Percentiles rank a stretch among this genome's conserved stretches.
phyloP scores from a whole-genome alignment of 257 asterid species.

The Coffea eugenioides region DNA sequence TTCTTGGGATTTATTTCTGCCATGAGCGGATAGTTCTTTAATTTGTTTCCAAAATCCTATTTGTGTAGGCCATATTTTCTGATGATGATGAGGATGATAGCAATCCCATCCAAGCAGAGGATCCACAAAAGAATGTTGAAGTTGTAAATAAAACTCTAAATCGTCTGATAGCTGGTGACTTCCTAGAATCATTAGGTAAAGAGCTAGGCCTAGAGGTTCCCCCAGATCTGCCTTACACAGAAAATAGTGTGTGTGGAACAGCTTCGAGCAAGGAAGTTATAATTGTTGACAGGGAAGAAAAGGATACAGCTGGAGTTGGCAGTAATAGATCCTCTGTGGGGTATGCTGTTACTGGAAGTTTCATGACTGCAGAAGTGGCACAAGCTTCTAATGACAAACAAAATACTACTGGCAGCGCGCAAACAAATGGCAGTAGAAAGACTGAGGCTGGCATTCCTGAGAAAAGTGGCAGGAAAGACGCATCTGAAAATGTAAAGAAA shows the following conservation, averaged over 20 bases:
- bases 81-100: constrained; percentile 66
- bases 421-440: constrained; percentile 24
- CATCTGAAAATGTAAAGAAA: constrained; percentile 12
- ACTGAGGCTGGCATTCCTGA: constrained; percentile 16
- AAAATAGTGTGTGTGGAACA: constrained; percentile 30
- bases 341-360: constrained; percentile 18
- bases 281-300: constrained; percentile 20
- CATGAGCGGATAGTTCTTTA: neutral
- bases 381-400: constrained; percentile 11
- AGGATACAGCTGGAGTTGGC: constrained; percentile 22
- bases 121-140: constrained; percentile 59
- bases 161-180: constrained; percentile 94
- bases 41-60: neutral
- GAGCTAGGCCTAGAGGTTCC: constrained; percentile 86
- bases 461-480: neutral
- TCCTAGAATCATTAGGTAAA: constrained; percentile 88
- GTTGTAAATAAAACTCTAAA: constrained; percentile 74
- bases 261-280: constrained; percentile 26
- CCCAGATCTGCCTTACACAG: constrained; percentile 54
- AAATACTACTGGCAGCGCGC: neutral
- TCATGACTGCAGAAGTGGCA: constrained; percentile 19
- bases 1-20: neutral
- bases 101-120: constrained; percentile 42
- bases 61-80: constrained; percentile 81
- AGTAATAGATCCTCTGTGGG: constrained; percentile 19